phyloP scores from a whole-genome alignment of 495 filamentous ascomycete genomes.

The Aspergillus ellipticus region DNA sequence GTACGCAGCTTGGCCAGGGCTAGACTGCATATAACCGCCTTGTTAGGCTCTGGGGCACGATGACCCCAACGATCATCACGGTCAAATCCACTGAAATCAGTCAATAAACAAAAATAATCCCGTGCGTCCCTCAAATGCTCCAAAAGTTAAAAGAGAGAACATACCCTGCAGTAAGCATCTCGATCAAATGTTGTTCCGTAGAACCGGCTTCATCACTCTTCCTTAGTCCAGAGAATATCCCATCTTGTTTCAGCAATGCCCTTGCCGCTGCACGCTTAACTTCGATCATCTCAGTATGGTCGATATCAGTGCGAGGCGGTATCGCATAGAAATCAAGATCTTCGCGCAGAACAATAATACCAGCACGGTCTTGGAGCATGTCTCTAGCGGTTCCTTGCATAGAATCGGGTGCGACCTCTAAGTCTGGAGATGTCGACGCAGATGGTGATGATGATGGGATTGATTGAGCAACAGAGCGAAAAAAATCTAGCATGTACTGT shows the following conservation, averaged over 20 bases:
- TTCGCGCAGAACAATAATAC: conserved; percentile 95
- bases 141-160: conserved; percentile 19
- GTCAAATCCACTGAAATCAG: conserved; percentile 76
- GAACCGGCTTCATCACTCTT: conserved; percentile 94
- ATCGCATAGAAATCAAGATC: conserved; percentile 98
- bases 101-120: conserved; percentile 5
- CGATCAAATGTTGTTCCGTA: conserved; percentile 96
- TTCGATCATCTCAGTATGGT: conserved; percentile 87
- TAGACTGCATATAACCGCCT: conserved; percentile 95
- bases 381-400: conserved; percentile 67
- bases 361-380: conserved; percentile 83
- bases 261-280: conserved; percentile 91
- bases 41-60: conserved; percentile 91
- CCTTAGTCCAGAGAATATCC: conserved; percentile 92
- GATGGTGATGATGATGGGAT: conserved; percentile 72
- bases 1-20: conserved; percentile 89
- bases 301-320: conserved; percentile 80
- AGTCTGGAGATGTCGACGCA: conserved; percentile 55
- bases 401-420: conserved; percentile 64
- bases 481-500: conserved; percentile 99
- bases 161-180: conserved; percentile 98
- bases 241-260: conserved; percentile 82
- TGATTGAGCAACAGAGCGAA: conserved; percentile 89
- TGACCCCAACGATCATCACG: conserved; percentile 95
- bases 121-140: background rate